Evolutionary conservation across 495 filamentous ascomycete species (phyloP), one percentile per base, ranked within the genome.

Genomic region (Aspergillus olivimuriae): DNA sequence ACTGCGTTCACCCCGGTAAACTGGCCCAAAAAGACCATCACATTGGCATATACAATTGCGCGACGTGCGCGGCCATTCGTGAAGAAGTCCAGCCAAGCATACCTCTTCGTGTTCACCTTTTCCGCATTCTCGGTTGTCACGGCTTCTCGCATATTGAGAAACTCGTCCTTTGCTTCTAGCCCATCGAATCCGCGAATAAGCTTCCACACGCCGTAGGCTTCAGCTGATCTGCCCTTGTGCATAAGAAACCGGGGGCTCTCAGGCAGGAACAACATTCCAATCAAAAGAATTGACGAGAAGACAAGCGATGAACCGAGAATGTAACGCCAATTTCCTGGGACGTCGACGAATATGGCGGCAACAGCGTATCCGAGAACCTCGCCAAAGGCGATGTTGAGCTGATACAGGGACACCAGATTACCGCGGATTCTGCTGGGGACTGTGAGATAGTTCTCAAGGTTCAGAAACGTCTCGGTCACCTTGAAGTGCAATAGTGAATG

Each of bases 261-360:
- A 15, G 77, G 76, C 44, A 78, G 68, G 60, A 78, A 78, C n/a
- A 78, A 46, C 72, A 80, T 78, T 39, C 75, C 76, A 9, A 70
- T 60, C 7, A 75, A 48, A 58, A 80, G 73, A 53, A 82, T 76
- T 22, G 77, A 80, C 2, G 76, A 79, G 57, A 81, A 81, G 41
- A 82, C 52, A n/a, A 81, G 62, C 0, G 77, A 80, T 2, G 75
- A 78, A 5, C 79, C 79, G n/a, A 82, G 70, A 43, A 82, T 81
- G 48, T 75, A 83, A 20, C 78, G 68, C 79, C 79, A 83, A 64
- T 75, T 78, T 41, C 78, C 78, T 6, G 50, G 41, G 40, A 83
- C 75, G 30, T 65, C 61, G 46, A 80, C 60, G 51, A 81, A 81
- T 22, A 83, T 80, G 35, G 76, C 79, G 0, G 76, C 77, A 10